Evolutionary conservation across 352 stramenopile species (phyloP), one percentile per base, ranked within the genome.

Genomic region (Pythium apleroticum): DNA sequence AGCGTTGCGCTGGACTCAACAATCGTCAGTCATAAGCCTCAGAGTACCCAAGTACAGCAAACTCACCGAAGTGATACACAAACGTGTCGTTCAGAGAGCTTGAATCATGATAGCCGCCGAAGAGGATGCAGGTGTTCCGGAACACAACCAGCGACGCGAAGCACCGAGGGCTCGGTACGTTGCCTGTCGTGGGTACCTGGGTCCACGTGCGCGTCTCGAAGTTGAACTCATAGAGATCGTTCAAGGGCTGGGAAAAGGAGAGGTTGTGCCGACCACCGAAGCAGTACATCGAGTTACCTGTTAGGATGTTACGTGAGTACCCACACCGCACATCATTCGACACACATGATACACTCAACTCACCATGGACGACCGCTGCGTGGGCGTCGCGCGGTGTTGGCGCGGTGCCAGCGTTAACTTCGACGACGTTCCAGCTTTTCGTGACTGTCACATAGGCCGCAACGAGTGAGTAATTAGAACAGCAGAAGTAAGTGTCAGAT

Each of bases 221-320:
- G 66, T n/a, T 94, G 72, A 97, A 99, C 77, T 98, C 90, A 64
- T 99, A 93, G 65, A 99, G 98, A 72, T 99, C 97, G 57, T 92
- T 97, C 62, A 93, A 82, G 66, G 96, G 97, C 63, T 82, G 93
- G 19, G 9, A 9, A 4, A 93, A 93, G 65, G 30, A 33, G 4
- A 9, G 4, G 30, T 33, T 9, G 4, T 98, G 95, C 65, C 98
- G 99, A 43, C 96, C 93, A 39, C 93, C 93, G 73, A 97, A 98
- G 50, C 94, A 89, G 39, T 80, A 96, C 79, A 95, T 87, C 9
- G 83, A 93, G 41, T 88, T 88, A 50, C 90, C 86, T 92, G 41
- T 15, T 46, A 3, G 45, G 30, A 22, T 14, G 22, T 17, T 4
- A 8, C 45, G 24, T 30, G 56, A 39, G 22, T 15, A 52, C 28